Conservation (phyloP, 2,329 filamentous ascomycete genomes). For the Fusarium beomiforme region DNA sequence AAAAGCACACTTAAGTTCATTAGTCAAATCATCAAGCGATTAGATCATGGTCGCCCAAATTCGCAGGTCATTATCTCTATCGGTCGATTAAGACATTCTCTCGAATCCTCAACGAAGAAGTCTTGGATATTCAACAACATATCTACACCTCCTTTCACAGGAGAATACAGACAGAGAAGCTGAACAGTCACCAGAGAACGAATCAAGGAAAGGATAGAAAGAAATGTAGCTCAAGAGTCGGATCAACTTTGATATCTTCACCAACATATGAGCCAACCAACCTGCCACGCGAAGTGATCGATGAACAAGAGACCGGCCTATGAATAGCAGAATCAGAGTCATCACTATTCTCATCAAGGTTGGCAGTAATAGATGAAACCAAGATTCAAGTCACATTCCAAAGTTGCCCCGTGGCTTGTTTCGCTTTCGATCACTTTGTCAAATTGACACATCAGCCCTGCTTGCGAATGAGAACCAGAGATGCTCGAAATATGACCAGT, state of each 20-base stretch:
- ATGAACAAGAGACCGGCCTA: background rate
- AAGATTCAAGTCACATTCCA: constrained; percentile 11
- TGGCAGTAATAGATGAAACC: background rate
- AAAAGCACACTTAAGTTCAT: background rate
- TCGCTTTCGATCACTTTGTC: background rate
- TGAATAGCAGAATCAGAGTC: background rate
- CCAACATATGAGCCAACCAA: background rate
- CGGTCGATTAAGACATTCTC: background rate
- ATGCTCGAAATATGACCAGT: background rate
- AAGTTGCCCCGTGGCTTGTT: background rate
- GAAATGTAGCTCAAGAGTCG: background rate
- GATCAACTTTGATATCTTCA: background rate
- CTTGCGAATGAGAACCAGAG: background rate
- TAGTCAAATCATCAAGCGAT: background rate
- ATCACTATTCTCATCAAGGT: background rate
- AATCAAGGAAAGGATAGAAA: background rate
- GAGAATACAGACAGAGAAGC: background rate
- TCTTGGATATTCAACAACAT: background rate
- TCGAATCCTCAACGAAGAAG: background rate
- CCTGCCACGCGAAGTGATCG: background rate
- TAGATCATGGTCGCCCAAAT: background rate
- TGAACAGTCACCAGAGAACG: no score
- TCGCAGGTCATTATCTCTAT: background rate
- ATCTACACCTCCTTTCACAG: background rate
- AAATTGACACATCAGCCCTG: background rate